A percentile compares a stretch with the other conserved stretches of the same genome.
phyloP scores from a whole-genome alignment of 805 yeast genomes.

The Scheffersomyces stipitis region DNA sequence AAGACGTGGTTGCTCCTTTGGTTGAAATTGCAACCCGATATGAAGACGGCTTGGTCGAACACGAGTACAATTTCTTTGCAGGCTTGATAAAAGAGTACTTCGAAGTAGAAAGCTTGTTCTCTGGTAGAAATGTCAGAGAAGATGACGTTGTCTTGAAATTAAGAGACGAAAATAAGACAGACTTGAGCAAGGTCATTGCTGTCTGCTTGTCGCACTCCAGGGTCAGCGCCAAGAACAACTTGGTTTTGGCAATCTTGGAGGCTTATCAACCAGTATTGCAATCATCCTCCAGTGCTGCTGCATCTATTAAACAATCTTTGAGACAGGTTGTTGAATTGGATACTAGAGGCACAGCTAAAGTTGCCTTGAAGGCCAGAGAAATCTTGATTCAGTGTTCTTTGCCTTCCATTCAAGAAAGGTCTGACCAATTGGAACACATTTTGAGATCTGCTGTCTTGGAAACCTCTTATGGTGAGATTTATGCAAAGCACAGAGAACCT shows the following conservation, averaged over 20 bases:
- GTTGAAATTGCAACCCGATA: conserved; percentile 68
- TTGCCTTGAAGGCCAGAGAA: conserved; percentile 93
- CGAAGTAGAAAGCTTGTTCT: conserved; percentile 74
- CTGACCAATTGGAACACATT: conserved; percentile 96
- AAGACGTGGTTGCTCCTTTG: conserved; percentile 69
- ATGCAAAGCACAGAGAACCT: conserved; percentile 77
- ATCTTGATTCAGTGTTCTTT: conserved; percentile 93
- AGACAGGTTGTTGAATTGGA: conserved; percentile 84
- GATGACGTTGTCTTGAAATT: conserved; percentile 85
- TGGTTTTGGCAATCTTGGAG: conserved; percentile 80
- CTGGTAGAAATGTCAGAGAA: conserved; percentile 73
- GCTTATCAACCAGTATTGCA: conserved; percentile 80
- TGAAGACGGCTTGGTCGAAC: conserved; percentile 73
- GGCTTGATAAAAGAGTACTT: conserved; percentile 69
- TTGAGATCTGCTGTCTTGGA: conserved; percentile 88
- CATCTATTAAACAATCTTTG: conserved; percentile 67
- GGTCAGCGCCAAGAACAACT: conserved; percentile 88
- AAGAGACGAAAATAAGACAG: conserved; percentile 83
- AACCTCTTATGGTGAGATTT: conserved; percentile 81
- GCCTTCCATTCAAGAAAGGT: conserved; percentile 94
- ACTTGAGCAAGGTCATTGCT: conserved; percentile 68
- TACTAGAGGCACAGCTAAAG: conserved; percentile 87
- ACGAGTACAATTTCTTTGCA: conserved; percentile 78
- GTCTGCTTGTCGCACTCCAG: conserved; percentile 86
- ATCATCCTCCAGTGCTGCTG: conserved; percentile 61